Conservation (phyloP, 2,329 filamentous ascomycete species). For the Fusarium denticulatum region DNA sequence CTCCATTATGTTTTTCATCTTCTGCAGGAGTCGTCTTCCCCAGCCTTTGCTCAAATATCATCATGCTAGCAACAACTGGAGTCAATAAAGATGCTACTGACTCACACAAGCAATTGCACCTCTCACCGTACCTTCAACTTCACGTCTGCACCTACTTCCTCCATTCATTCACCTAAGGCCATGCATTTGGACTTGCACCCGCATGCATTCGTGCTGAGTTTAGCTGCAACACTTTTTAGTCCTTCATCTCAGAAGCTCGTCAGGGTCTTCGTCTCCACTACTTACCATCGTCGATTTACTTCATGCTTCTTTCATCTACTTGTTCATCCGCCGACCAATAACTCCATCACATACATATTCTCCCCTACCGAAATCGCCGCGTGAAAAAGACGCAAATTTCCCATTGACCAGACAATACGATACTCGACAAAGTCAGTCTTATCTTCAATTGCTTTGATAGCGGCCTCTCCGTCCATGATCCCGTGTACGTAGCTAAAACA, state of each 20-base stretch:
- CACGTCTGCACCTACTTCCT: no score
- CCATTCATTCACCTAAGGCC: no score
- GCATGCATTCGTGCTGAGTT: neutral
- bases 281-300: no score
- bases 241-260: neutral
- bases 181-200: no score
- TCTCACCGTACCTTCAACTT: neutral
- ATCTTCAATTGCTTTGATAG: neutral
- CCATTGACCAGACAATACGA: neutral
- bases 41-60: accelerated
- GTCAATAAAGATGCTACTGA: neutral
- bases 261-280: neutral
- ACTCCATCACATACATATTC: no score
- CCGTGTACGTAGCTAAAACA: neutral
- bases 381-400: no score
- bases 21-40: no score
- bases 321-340: no score
- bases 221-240: neutral
- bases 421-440: neutral
- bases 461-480: neutral
- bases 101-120: neutral
- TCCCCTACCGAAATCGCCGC: no score
- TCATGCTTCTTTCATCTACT: no score
- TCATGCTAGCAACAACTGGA: neutral
- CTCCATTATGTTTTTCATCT: no score